A percentile compares a stretch with the other conserved stretches of the same genome.
Evolutionary conservation across 805 yeast species (phyloP).

Genomic region (Candida taoyuanica): DNA sequence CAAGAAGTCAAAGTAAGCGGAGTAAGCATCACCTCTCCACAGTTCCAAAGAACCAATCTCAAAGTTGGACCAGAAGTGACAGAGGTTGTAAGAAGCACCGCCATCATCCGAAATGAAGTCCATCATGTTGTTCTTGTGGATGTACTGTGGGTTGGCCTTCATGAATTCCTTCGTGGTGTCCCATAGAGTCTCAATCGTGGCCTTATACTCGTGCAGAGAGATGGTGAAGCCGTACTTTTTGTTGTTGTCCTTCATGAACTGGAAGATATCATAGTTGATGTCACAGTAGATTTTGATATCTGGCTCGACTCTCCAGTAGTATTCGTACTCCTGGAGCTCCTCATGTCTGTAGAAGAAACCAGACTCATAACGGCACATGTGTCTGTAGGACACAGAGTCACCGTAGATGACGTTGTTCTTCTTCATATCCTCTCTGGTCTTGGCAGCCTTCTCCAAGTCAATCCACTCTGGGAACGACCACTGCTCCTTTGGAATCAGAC

Average conservation of each 20-base stretch:
- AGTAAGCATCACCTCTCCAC: slow-evolving; percentile 60
- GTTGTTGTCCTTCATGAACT: slow-evolving; percentile 49
- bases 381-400: slow-evolving; percentile 57
- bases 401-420: slow-evolving; percentile 52
- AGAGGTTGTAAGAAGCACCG: slow-evolving; percentile 65
- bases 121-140: slow-evolving; percentile 48
- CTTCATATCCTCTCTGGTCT: slow-evolving; percentile 41
- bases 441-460: slow-evolving; percentile 46
- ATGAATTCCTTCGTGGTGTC: slow-evolving; percentile 45
- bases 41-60: slow-evolving; percentile 70
- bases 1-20: slow-evolving; percentile 54
- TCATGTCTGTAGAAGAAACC: slow-evolving; percentile 65
- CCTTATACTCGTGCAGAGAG: slow-evolving; percentile 58
- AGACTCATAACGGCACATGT: slow-evolving; percentile 53
- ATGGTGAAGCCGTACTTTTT: slow-evolving; percentile 67
- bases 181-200: slow-evolving; percentile 68
- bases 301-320: slow-evolving; percentile 80
- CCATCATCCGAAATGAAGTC: slow-evolving; percentile 60
- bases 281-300: slow-evolving; percentile 59
- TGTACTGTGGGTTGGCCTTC: slow-evolving; percentile 36
- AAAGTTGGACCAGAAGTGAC: slow-evolving; percentile 83
- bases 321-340: slow-evolving; percentile 53
- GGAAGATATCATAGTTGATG: slow-evolving; percentile 62
- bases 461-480: slow-evolving; percentile 72
- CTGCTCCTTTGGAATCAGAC: slow-evolving; percentile 52